Evolutionary conservation across 2,329 filamentous ascomycete genomes (phyloP), one percentile per base, ranked within the genome.

Genomic region (Fusarium anguioides): DNA sequence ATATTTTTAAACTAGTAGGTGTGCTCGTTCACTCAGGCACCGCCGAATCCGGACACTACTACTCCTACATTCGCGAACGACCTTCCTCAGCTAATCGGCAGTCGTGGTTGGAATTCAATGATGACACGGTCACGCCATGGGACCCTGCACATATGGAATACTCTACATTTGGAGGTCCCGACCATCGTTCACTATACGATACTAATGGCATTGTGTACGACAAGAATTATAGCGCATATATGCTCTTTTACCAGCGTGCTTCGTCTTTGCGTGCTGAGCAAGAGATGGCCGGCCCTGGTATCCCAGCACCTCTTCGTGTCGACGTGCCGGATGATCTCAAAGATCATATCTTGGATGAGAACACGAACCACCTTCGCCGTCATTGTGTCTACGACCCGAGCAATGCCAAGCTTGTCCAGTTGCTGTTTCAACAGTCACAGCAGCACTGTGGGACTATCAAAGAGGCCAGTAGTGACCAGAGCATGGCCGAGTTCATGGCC

Each of bases 41-140:
- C 4, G 94, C 95, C 14, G 93, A 97, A 75, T 95, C 93, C 26
- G 96, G 96, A 0, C 96, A 99, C 77, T 99, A 99, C 79, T 98
- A 97, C 79, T 98, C 95, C 0, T 98, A 94, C 76, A 93, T 96
- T 66, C 91, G 93, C 51, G 91, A 97, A 76, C 87, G 94, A 18
- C 88, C 92, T 20, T 83, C 80, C 17, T 79, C 84, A 20, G 77
- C 77, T 15, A 76, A 80, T 31, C 76, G 76, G 6, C 80, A 81
- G 12, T 80, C 81, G 7, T 99, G 96, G 96, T 85, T 97, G 11
- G 93, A 97, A 74, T 97, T 97, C 78, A 98, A 99, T 71, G 96
- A 99, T 75, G 90, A 93, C n/a, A 83, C 87, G 47, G 94, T 97
- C 23, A 87, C 83, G 18, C 79, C 83, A 3, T 97, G 95, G 83